These are phyloP conservation scores for Nemania serpens DNA, from an alignment of 2,329 filamentous ascomycete genomes.

Conservation along the genomic window DNA sequence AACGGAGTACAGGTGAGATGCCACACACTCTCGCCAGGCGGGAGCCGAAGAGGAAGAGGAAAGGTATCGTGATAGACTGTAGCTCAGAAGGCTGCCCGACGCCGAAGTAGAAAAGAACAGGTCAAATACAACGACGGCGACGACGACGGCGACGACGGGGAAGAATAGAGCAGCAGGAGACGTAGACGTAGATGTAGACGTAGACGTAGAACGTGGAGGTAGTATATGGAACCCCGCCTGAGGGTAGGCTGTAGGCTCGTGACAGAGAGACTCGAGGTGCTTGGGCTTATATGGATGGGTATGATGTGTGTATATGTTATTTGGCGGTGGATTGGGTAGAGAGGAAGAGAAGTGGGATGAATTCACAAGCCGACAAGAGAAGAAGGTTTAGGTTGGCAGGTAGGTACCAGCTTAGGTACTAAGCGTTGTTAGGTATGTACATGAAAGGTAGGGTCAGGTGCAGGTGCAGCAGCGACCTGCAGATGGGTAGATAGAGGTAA, in stretches of 20 bases:
- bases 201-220: no score
- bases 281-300: no score
- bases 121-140: conserved; percentile 9
- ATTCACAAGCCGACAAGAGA: not conserved
- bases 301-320: not conserved
- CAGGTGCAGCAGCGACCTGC: conserved; percentile 23
- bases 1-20: conserved; percentile 20
- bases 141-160: conserved; percentile 1
- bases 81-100: not conserved
- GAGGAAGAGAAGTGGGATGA: not conserved
- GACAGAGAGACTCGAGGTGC: no score
- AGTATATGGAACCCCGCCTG: no score
- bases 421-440: not conserved
- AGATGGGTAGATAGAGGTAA: conserved; percentile 13
- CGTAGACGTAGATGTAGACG: no score
- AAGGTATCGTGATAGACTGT: not conserved
- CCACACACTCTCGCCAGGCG: conserved; percentile 6
- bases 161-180: not conserved
- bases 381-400: conserved; percentile 2
- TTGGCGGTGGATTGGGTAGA: not conserved
- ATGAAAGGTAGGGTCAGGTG: conserved; percentile 23
- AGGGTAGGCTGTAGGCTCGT: no score
- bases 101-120: not conserved
- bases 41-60: conserved; percentile 4
- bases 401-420: not conserved